Conservation (phyloP, 139 green algal species). For the Microglena sp. region DNA sequence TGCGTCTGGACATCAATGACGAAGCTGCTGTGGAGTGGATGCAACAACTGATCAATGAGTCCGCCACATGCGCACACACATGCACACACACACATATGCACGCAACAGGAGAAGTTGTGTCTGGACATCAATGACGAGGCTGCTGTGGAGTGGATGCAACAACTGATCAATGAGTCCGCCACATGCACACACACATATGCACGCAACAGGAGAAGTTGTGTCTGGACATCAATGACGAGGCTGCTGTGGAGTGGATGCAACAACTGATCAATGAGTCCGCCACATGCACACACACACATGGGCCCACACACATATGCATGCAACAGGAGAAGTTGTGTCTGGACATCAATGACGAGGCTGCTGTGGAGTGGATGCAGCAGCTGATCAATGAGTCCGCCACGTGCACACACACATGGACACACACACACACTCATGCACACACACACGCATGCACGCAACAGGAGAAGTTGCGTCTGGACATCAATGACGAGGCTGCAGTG, state of each 20-base stretch:
- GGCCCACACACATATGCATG: too few relatives aligned
- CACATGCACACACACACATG: constrained; percentile 16
- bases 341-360: constrained; percentile 82
- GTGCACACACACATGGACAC: too few relatives aligned
- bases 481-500: constrained; percentile 80
- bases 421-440: too few relatives aligned
- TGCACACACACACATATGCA: too few relatives aligned
- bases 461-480: constrained; percentile 87
- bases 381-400: constrained; percentile 80
- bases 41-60: constrained; percentile 83
- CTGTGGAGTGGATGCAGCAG: constrained; percentile 77
- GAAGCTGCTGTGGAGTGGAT: constrained; percentile 82
- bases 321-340: constrained; percentile 86
- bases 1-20: constrained; percentile 83
- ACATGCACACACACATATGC: constrained; percentile 34
- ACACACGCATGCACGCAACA: too few relatives aligned
- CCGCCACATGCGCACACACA: too few relatives aligned
- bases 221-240: constrained; percentile 81
- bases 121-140: constrained; percentile 82
- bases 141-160: constrained; percentile 79
- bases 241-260: constrained; percentile 79
- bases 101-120: constrained; percentile 84
- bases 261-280: constrained; percentile 80
- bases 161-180: constrained; percentile 80
- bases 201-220: constrained; percentile 75